Evolutionary conservation across 805 yeast species (phyloP), one percentile per base, ranked within the genome.

Genomic region (Pichia exigua): DNA sequence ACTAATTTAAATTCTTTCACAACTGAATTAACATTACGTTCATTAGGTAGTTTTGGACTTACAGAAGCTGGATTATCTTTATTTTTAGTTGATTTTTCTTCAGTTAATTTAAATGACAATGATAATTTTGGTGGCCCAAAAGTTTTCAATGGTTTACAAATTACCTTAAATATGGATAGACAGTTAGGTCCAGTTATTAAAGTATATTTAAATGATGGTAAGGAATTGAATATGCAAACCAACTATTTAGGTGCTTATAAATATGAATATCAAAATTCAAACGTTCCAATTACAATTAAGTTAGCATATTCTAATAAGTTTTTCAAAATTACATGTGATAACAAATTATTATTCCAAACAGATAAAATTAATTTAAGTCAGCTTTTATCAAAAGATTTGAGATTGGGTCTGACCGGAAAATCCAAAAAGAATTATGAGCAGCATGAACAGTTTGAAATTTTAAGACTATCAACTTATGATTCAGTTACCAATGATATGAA

Each of bases 281-380:
- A 79, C 55, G 87, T 85, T 7, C 95, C 95, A 12, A 70, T 78
- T 24, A 83, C 87, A 1, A 49, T 85, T n/a, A 78, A 89, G 66
- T 57, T 86, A 15, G 79, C 84, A 10, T 84, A 83, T 59, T 76
- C 79, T 24, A 54, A 56, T 4, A 44, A 59, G 9, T 62, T 68
- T 42, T 65, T 77, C 53, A 82, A 83, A 57, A 74, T 85, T n/a
- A 88, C 86, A 55, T 69, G 84, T 47, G 88, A 86, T 65, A 86
- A 86, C 64, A 79, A 76, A 58, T 71, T 86, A 51, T 82, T 90
- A 61, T 79, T 85, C 65, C 81, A 81, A 64, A 82, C 90, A 0
- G 76, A 78, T 52, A 65, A 77, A 50, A 69, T 85, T 39, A 61
- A 66, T 38, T 61, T 85, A 20, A 78, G 78, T 32, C 49, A 59